Conservation (phyloP, 768 basidiomycete species). For the Punctularia strigosozonata region DNA sequence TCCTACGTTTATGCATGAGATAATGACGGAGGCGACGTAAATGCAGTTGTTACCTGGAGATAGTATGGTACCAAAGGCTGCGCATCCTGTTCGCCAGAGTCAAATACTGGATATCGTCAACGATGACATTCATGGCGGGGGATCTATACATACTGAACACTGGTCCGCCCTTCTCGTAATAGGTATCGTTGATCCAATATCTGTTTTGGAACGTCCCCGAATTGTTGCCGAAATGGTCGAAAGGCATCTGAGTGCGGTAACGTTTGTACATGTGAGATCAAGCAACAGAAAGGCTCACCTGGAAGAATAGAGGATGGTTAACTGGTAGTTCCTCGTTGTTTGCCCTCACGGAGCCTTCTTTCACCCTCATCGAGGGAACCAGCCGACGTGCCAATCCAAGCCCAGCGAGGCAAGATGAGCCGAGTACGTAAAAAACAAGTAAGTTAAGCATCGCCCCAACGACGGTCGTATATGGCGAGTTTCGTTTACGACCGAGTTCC, state of each 20-base stretch:
- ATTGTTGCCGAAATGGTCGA: slow-evolving; percentile 31
- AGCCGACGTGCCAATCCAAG: no score
- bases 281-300: background rate
- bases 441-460: no score
- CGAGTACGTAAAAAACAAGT: no score
- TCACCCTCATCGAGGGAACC: no score
- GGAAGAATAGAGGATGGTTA: background rate
- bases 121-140: background rate
- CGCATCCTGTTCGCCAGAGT: slow-evolving; percentile 39
- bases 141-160: slow-evolving; percentile 27
- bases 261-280: no score
- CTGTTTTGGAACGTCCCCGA: slow-evolving; percentile 29
- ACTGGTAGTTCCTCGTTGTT: background rate
- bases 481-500: no score
- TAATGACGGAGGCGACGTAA: background rate
- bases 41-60: slow-evolving; percentile 21
- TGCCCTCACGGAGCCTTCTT: no score
- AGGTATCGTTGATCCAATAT: slow-evolving; percentile 37
- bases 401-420: no score
- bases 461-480: no score
- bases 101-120: slow-evolving; percentile 25
- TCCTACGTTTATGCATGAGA: slow-evolving; percentile 17
- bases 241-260: slow-evolving; percentile 24
- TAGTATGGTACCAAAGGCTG: slow-evolving; percentile 36
- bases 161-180: slow-evolving; percentile 34